Conservation (phyloP, 768 basidiomycete genomes). For the Collybia sordida region DNA sequence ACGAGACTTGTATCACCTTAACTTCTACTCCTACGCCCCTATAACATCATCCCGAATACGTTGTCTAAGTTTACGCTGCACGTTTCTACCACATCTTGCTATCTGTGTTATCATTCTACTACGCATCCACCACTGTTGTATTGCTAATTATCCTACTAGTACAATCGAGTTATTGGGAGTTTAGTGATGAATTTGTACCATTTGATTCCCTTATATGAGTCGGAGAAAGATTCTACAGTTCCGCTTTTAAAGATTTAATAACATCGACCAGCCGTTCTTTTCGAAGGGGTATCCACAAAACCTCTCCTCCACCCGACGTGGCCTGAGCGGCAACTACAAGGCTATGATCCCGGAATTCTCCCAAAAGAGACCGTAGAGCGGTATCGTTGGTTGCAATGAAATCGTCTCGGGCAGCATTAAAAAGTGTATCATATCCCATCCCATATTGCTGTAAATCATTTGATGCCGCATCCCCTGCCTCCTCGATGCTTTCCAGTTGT, state of each 20-base stretch:
- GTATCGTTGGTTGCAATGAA: conserved; percentile 91
- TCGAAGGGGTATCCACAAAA: conserved; percentile 85
- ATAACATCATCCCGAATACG: background rate
- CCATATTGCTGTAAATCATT: conserved; percentile 54
- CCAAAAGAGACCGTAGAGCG: conserved; percentile 75
- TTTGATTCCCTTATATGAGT: background rate
- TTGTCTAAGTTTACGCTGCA: too few relatives aligned
- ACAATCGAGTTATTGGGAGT: background rate
- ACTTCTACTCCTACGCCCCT: background rate
- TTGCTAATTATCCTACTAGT: too few relatives aligned
- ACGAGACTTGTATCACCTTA: background rate
- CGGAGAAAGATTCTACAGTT: background rate
- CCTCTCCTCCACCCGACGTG: conserved; percentile 50
- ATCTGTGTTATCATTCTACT: too few relatives aligned
- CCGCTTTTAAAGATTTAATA: conserved; percentile 24
- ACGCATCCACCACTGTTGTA: too few relatives aligned
- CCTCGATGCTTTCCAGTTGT: conserved; percentile 66
- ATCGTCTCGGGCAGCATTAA: conserved; percentile 71
- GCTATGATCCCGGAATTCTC: conserved; percentile 91
- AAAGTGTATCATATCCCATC: conserved; percentile 65
- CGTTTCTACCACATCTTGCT: too few relatives aligned
- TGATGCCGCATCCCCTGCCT: conserved; percentile 21
- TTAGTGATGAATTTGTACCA: background rate
- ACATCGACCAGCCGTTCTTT: conserved; percentile 67
- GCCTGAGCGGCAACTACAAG: conserved; percentile 61